Evolutionary conservation across 768 basidiomycete species (phyloP), one percentile per base, ranked within the genome.

Genomic region (Kwoniella pini): DNA sequence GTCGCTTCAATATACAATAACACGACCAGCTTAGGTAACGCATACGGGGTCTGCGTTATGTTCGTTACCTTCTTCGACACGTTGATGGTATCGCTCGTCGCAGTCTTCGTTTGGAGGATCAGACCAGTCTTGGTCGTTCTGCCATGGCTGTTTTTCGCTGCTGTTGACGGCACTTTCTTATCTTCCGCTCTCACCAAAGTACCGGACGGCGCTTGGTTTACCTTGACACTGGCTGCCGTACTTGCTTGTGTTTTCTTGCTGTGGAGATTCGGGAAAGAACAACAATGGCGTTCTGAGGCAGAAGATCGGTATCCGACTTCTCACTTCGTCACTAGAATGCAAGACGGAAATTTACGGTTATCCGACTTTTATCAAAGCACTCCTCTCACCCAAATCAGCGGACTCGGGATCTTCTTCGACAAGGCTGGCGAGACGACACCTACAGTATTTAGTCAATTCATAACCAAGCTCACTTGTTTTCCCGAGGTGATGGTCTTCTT

Each of bases 41-140:
- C 52, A 7, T 53, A 53, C 15, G 52, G 52, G 17, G 52, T 53
- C 19, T 39, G 52, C 24, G 52, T 53, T 4, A 53, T 53, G 52
- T 39, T 53, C 12, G 52, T 53, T 19, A 53, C 52, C 10, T 50
- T 50, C 19, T 50, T 50, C 48, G 48, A 50, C 38, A 53, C 52
- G 6, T 21, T 42, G 7, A 38, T 53, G 52, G 39, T 53, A 6
- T 22, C 52, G 10, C 21, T 53, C 4, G 33, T 42, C 6, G 22
- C 39, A 1, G 24, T 42, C 15, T 38, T 53, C 21, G 52, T 53
- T 17, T 39, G 39, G 39, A 9, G 38, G 4, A 27, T 53, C 36
- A 38, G 19, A 7, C 39, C 36, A 10, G 3, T 53, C n/a, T 13
- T 39, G 7, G 52, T 38, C 19, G 52, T 22, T 30, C 6, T 26